A percentile compares a stretch with the other conserved stretches of the same genome.
phyloP scores from a whole-genome alignment of 352 stramenopile genomes.

The Phytophthora europaea region DNA sequence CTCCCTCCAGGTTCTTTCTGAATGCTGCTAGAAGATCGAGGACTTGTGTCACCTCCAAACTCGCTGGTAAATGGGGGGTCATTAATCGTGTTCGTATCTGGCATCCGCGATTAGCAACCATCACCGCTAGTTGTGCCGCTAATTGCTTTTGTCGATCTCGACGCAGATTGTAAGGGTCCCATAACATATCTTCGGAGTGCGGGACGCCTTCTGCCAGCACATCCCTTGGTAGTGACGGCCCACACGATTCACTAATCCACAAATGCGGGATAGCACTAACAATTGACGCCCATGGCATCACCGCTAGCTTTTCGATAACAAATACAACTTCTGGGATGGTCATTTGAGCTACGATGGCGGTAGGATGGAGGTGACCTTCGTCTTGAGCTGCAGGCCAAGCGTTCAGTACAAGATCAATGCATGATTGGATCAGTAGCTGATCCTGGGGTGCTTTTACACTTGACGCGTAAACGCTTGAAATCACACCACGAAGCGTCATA shows the following conservation, averaged over 20 bases:
- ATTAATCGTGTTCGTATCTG: background rate
- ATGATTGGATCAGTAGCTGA: slow-evolving; percentile 37
- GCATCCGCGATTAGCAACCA: slow-evolving; percentile 17
- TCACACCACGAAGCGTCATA: slow-evolving; percentile 25
- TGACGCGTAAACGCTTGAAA: slow-evolving; percentile 43
- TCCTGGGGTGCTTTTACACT: slow-evolving; percentile 32
- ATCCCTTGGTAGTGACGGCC: slow-evolving; percentile 18
- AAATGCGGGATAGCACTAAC: slow-evolving; percentile 14
- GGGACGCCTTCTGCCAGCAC: background rate
- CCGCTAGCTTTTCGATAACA: slow-evolving; percentile 25
- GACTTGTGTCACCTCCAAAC: background rate
- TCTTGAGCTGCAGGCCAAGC: slow-evolving; percentile 18
- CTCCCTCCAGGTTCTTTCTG: slow-evolving; percentile 5
- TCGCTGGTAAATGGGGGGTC: background rate
- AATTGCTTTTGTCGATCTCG: slow-evolving; percentile 13
- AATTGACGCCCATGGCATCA: slow-evolving; percentile 31
- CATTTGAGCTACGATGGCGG: slow-evolving; percentile 7
- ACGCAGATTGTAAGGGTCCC: slow-evolving; percentile 25
- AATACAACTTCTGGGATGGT: slow-evolving; percentile 35
- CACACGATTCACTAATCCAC: slow-evolving; percentile 27
- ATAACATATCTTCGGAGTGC: slow-evolving; percentile 11
- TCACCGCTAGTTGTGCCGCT: slow-evolving; percentile 5
- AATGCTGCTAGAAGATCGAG: slow-evolving; percentile 24
- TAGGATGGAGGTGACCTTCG: slow-evolving; percentile 1
- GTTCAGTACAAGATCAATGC: slow-evolving; percentile 33